Base-by-base conservation (phyloP, 306 rosid genomes). In the Trifolium subterraneum region DNA sequence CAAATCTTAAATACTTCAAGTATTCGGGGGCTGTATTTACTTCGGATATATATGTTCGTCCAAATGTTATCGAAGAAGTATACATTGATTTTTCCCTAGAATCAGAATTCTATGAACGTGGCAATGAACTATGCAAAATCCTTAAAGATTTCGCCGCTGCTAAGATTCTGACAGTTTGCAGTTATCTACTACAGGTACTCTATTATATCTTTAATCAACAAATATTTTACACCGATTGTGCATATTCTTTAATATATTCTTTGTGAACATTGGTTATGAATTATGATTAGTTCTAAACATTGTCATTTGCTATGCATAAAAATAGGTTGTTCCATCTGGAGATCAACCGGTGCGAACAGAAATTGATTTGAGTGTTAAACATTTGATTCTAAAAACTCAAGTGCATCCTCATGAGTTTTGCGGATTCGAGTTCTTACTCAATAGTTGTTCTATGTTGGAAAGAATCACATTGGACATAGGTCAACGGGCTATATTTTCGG, bases 351-450 rank as follows among this genome's bases (percentile, higher is more conserved):
- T 68, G 20, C 33, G 55, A 0, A 7, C 68, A 19, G 18, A 38
- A 20, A 16, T 29, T 13, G 35, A 8, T 8, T 2, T 90, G 78
- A 75, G 62, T 2, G 72, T 80, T 1, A 71, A 54, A 36, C 87
- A 88, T 62, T 80, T 90, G 75, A 88, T 7, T 41, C 1, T 86
- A 74, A 88, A 85, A 19, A 75, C 85, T 3, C 42, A 67, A 0
- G 5, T 90, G 78, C 88, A 88, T 48, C 38, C 73, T 0, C 4
- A 68, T 31, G 91, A 88, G 64, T 59, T 71, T 10, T 67, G 5
- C 0, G 93, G 88, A 39, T 75, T 85, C 72, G 52, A 47, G 8
- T 90, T 79, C 59, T 72, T 90, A 58, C 76, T 90, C 15, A 36
- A 54, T 19, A 86, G 87, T 64, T 86, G 84, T 36, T 77, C 85